Percentiles rank a stretch among this genome's conserved stretches.
These are phyloP conservation scores for Leptodermis oblonga DNA, from an alignment of 257 asterid genomes.

Conservation along the genomic window DNA sequence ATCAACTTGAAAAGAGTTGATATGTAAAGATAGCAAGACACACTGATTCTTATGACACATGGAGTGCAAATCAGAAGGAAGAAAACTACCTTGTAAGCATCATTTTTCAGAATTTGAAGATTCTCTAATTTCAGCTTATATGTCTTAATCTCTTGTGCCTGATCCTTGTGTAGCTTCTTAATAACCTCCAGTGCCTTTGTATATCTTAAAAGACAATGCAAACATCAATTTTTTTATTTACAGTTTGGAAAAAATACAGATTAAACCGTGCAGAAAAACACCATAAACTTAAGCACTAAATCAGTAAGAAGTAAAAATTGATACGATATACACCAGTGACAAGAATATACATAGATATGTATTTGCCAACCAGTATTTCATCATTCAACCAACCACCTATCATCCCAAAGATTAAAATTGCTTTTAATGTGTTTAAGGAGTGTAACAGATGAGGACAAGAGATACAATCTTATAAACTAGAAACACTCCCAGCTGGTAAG, in stretches of 20 bases:
- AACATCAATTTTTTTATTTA: background rate
- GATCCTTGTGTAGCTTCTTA: constrained; percentile 97
- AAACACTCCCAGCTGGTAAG: background rate
- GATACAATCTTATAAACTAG: background rate
- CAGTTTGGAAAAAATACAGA: constrained; percentile 3
- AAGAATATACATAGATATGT: background rate
- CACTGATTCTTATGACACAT: background rate
- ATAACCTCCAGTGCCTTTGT: constrained; percentile 97
- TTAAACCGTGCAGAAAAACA: background rate
- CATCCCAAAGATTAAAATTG: background rate
- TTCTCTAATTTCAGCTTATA: constrained; percentile 87
- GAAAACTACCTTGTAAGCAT: constrained; percentile 76
- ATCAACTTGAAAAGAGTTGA: background rate
- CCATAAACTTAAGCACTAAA: background rate
- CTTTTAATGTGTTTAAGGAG: background rate
- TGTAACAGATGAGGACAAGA: background rate
- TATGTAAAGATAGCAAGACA: background rate
- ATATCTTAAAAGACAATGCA: constrained; percentile 48
- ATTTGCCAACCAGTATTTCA: background rate
- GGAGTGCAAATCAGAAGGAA: background rate
- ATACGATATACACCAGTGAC: background rate
- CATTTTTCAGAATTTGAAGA: constrained; percentile 88
- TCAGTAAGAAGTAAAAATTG: background rate
- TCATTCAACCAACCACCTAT: background rate
- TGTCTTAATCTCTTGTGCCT: constrained; percentile 85